Evolutionary conservation across 73 alveolate genomes (phyloP).

Genomic region (Effrenium voratum): DNA sequence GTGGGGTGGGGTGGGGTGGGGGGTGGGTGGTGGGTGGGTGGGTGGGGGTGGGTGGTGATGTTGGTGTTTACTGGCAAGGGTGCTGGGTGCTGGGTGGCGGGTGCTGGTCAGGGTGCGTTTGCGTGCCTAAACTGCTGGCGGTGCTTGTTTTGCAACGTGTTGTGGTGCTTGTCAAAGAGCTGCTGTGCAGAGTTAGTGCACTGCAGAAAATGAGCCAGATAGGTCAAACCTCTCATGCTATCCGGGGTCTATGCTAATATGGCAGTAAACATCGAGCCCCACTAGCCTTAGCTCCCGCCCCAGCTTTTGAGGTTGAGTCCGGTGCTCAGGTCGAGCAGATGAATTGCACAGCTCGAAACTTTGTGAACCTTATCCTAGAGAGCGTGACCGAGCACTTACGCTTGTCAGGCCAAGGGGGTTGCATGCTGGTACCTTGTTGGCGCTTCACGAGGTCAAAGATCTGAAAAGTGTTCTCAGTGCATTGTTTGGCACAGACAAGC

Average conservation of each 20-base stretch:
- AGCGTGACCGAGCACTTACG: constrained; percentile 7
- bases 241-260: not conserved
- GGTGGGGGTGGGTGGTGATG: too few species aligned
- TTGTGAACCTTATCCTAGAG: constrained; percentile 5
- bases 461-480: too few species aligned
- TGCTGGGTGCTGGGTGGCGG: too few species aligned
- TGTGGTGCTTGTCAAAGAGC: not conserved
- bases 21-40: too few species aligned
- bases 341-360: constrained; percentile 52
- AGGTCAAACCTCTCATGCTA: not conserved
- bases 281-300: too few species aligned
- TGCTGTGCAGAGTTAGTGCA: not conserved
- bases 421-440: too few species aligned
- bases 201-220: not conserved
- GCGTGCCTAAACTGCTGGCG: too few species aligned
- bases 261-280: not conserved
- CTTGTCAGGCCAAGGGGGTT: constrained; percentile 27
- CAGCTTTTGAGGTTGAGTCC: not conserved
- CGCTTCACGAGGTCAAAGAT: too few species aligned
- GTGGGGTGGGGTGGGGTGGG: too few species aligned
- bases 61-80: too few species aligned
- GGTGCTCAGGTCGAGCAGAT: not conserved
- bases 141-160: not conserved
- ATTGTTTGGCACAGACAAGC: too few species aligned
- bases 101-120: too few species aligned